Conservation (phyloP, 164 flowering plant genomes). For the Aristolochia californica region DNA sequence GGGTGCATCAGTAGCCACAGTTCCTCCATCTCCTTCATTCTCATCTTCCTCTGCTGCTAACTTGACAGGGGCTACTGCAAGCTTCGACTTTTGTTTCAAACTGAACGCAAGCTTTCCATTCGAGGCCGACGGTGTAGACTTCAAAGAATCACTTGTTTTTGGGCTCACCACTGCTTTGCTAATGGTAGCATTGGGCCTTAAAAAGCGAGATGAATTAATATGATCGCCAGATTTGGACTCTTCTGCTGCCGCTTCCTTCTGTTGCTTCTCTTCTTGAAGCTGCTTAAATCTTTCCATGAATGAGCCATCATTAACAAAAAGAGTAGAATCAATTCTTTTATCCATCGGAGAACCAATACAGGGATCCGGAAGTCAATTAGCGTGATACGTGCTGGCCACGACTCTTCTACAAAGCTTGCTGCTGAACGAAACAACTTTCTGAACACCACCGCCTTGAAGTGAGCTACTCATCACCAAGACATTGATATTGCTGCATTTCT, state of each 20-base stretch:
- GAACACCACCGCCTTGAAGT: slow-evolving; percentile 23
- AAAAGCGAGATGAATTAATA: slow-evolving; percentile 18
- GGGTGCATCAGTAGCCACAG: slow-evolving; percentile 30
- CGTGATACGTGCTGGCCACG: background rate
- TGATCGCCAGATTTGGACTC: slow-evolving; percentile 21
- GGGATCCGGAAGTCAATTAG: background rate
- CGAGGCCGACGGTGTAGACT: slow-evolving; percentile 28
- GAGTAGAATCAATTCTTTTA: slow-evolving; percentile 38
- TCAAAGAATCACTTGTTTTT: slow-evolving; percentile 30
- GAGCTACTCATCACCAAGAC: slow-evolving; percentile 6
- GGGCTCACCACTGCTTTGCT: slow-evolving; percentile 20
- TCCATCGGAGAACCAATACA: slow-evolving; percentile 33
- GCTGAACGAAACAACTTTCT: slow-evolving; percentile 35
- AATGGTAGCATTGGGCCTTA: slow-evolving; percentile 21
- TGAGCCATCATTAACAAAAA: slow-evolving; percentile 91
- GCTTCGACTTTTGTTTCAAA: slow-evolving; percentile 91
- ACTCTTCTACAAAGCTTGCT: slow-evolving; percentile 21
- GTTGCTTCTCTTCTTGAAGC: slow-evolving; percentile 57
- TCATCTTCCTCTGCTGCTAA: slow-evolving; percentile 85
- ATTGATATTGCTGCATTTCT: slow-evolving; percentile 14
- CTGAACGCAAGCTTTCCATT: slow-evolving; percentile 95
- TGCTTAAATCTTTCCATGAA: slow-evolving; percentile 94
- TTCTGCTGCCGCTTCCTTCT: slow-evolving; percentile 19
- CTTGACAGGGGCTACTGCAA: slow-evolving; percentile 62
- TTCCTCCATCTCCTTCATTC: slow-evolving; percentile 37